Evolutionary conservation across 331 rosid species (phyloP), one percentile per base, ranked within the genome.

Genomic region (Acacia concinna): DNA sequence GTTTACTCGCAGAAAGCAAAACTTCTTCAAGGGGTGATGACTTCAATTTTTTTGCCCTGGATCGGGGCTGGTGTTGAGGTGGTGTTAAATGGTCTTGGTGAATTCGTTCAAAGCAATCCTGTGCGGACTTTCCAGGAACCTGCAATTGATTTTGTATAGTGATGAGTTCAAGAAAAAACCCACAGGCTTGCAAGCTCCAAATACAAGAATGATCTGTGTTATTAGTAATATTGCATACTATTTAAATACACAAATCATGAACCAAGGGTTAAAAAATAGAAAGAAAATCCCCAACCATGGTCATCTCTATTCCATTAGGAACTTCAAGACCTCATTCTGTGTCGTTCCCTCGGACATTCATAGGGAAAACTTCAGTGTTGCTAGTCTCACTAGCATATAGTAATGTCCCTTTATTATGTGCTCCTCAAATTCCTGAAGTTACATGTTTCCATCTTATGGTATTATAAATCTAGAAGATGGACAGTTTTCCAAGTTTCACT

Each of bases 61-160:
- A 91, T 62, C 88, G 89, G 64, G 88, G 90, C 41, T 25, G 90
- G 47, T 78, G 51, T 74, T 84, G 92, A 75, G 86, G 94, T 14
- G 98, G 98, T 37, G 98, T 92, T 64, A 59, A 44, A 71, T 70
- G 81, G 71, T 90, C 90, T 28, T 80, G 59, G 78, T 95, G 88
- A 66, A 92, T 82, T 80, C 89, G 92, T 80, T 95, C 89, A 76
- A 95, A 95, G 89, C 99, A 95, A 17, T 95, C 99, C 82, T 93
- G 96, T 78, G 90, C 93, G 75, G 96, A 86, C 84, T 95, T 95
- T 81, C 96, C 98, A 3, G 96, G 94, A 51, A 93, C 99, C 99
- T 93, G 83, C 73, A 62, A 78, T 56, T 63, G 46, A 82, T 56
- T 90, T 82, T 85, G 60, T 17, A 72, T 15, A 72, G 34, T 17